Percentiles rank a stretch among this genome's conserved stretches.
Conservation (phyloP, 1,284 basidiomycete species). For the Pseudozyma hubeiensis region DNA sequence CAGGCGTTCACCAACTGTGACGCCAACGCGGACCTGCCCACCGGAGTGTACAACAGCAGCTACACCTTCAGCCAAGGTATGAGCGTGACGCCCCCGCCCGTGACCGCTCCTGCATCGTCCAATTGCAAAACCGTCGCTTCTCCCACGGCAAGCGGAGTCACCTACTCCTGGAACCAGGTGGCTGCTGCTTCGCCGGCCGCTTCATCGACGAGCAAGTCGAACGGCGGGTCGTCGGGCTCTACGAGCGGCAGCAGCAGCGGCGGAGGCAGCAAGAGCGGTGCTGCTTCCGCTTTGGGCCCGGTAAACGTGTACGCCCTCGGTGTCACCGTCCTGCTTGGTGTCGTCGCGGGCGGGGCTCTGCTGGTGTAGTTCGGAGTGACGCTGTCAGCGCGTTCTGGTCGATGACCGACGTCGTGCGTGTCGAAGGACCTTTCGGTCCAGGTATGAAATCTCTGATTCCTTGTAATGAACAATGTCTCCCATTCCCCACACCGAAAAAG, state of each 20-base stretch:
- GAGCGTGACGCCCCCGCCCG: constrained; percentile 47
- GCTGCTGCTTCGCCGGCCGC: constrained; percentile 21
- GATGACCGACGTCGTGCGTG: neutral
- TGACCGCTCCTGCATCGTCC: constrained; percentile 55
- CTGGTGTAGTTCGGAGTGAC: constrained; percentile 4
- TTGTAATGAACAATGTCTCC: neutral
- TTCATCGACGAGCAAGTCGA: constrained; percentile 7
- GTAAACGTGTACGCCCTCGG: constrained; percentile 19
- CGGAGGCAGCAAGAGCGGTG: constrained; percentile 26
- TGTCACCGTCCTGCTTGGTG: constrained; percentile 19
- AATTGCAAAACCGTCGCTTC: constrained; percentile 49
- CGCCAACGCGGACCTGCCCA: constrained; percentile 54
- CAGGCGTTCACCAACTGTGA: constrained; percentile 60
- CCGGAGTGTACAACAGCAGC: constrained; percentile 55
- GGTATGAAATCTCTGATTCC: too few relatives aligned
- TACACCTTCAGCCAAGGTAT: constrained; percentile 62
- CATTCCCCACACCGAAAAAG: too few relatives aligned
- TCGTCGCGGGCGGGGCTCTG: constrained; percentile 19
- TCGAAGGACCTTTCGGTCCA: too few relatives aligned
- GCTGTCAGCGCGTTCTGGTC: too few relatives aligned
- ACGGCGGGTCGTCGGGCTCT: constrained; percentile 4
- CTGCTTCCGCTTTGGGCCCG: constrained; percentile 6
- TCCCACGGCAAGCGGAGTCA: constrained; percentile 56
- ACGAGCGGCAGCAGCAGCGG: constrained; percentile 5
- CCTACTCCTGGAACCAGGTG: constrained; percentile 58